Conservation (phyloP, 176 grass and related monocot species). For the Miscanthus lutarioriparius region DNA sequence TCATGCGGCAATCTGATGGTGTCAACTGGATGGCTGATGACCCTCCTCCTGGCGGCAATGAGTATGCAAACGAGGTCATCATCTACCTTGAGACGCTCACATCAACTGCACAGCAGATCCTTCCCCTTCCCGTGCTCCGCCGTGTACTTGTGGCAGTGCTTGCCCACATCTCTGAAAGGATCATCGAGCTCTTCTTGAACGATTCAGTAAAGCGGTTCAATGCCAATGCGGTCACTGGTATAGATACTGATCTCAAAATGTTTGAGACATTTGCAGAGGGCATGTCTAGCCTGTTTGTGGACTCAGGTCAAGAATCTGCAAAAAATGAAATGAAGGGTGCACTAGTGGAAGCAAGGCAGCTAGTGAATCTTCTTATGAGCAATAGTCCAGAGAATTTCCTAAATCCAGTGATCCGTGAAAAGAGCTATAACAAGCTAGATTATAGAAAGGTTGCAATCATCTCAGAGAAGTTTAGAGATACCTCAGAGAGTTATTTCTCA, state of each 20-base stretch:
- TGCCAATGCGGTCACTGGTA: conserved; percentile 73
- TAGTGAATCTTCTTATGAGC: conserved; percentile 94
- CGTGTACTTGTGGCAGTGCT: conserved; percentile 79
- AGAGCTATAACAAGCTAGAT: conserved; percentile 93
- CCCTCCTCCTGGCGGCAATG: conserved; percentile 66
- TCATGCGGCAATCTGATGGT: conserved; percentile 66
- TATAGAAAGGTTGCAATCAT: conserved; percentile 79
- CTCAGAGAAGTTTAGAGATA: conserved; percentile 95
- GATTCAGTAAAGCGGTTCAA: conserved; percentile 93
- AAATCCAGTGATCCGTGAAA: conserved; percentile 89
- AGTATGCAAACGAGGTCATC: conserved; percentile 88
- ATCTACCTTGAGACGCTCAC: conserved; percentile 92
- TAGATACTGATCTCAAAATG: conserved; percentile 84
- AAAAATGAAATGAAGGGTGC: conserved; percentile 75
- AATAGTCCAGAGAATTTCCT: conserved; percentile 92
- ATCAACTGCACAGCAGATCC: conserved; percentile 83
- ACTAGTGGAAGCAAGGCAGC: conserved; percentile 71
- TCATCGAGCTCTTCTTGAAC: conserved; percentile 75
- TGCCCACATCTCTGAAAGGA: conserved; percentile 70
- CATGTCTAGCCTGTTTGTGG: conserved; percentile 57
- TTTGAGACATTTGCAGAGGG: conserved; percentile 80
- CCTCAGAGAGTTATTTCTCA: conserved; percentile 87
- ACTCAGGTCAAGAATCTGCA: conserved; percentile 58
- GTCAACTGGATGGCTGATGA: conserved; percentile 93
- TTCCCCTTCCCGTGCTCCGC: conserved; percentile 68